Evolutionary conservation across 2,329 filamentous ascomycete species (phyloP).

Genomic region (Xylariaceae sp.): DNA sequence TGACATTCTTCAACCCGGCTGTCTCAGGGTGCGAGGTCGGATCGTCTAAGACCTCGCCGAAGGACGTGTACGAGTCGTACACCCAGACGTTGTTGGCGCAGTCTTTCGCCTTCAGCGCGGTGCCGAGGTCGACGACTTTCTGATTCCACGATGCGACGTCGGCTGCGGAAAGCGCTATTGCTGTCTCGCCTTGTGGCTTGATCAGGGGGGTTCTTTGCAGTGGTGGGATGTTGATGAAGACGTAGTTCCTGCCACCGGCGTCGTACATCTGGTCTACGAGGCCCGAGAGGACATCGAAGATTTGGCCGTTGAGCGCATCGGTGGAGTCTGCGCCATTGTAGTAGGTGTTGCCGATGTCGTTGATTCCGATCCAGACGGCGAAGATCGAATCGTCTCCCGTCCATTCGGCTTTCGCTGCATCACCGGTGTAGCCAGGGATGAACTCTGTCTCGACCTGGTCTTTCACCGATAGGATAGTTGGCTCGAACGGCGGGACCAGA

Average conservation of each 20-base stretch:
- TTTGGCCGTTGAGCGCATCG: conserved; percentile 33
- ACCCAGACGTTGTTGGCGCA: conserved; percentile 44
- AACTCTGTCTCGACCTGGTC: conserved; percentile 45
- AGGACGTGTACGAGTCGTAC: conserved; percentile 50
- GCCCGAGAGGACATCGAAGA: conserved; percentile 40
- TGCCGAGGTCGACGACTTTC: conserved; percentile 38
- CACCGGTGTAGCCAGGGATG: conserved; percentile 36
- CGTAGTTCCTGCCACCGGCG: conserved; percentile 52
- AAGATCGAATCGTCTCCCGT: conserved; percentile 38
- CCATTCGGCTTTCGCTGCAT: conserved; percentile 35
- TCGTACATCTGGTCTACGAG: conserved; percentile 44
- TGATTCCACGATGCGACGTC: conserved; percentile 50
- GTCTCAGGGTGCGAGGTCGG: conserved; percentile 47
- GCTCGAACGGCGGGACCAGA: conserved; percentile 46
- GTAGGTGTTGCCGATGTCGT: conserved; percentile 49
- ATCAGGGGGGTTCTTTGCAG: conserved; percentile 50
- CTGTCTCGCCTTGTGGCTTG: conserved; percentile 34
- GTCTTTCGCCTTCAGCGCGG: conserved; percentile 35
- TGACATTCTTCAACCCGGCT: conserved; percentile 49
- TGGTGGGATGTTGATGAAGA: conserved; percentile 55
- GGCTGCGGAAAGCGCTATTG: conserved; percentile 35
- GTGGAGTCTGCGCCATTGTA: conserved; percentile 31
- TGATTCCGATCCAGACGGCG: conserved; percentile 51
- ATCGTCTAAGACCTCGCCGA: conserved; percentile 47
- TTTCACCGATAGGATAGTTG: conserved; percentile 44